Base-by-base conservation (phyloP, 2,329 filamentous ascomycete genomes). In the Aspergillus sp. region DNA sequence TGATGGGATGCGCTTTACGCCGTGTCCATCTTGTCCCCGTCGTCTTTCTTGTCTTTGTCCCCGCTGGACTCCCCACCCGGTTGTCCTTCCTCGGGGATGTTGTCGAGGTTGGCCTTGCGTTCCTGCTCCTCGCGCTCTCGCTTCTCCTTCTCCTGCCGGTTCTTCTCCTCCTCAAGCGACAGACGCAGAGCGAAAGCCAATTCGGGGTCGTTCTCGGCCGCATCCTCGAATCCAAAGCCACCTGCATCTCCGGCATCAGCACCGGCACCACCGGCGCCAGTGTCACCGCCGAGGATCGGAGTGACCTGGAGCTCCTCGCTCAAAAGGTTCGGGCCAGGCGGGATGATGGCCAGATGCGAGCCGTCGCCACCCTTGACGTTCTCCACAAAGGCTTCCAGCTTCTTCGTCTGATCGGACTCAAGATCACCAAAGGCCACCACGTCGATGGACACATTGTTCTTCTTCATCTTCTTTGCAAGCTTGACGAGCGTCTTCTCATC, bases 401-500 rank as follows among this genome's bases (percentile, higher is more conserved):
- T 97, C 71, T 89, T 84, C 50, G 88, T 89, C 57, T 87, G 90
- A 60, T 95, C 90, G 63, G 92, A 89, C 60, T 94, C 90, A 49
- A 96, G 82, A 65, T 99, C 93, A 61, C 94, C 94, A 65, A 99
- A 99, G 44, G 93, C 85, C 56, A 99, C 83, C 67, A 99, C 93
- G 73, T 99, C 94, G 68, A 99, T 89, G 56, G 87, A 89, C 55
- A 96, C 89, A 67, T 89, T 93, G 73, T 87, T 88, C 82, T 99
- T 99, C 85, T 97, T 97, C 91, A 97, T 95, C 78, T 94, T 95
- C 79, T 94, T 95, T 42, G 94, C 92, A 26, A 99, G 82, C 68
- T 90, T 89, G 57, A 92, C 83, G 47, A 99, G 84, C 49, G 88
- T 85, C 77, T 94, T 94, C 73, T 96, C 89, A 59, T 90, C 87